These are phyloP conservation scores for Penicillium crystallinum DNA, from an alignment of 495 filamentous ascomycete species.

Conservation along the genomic window DNA sequence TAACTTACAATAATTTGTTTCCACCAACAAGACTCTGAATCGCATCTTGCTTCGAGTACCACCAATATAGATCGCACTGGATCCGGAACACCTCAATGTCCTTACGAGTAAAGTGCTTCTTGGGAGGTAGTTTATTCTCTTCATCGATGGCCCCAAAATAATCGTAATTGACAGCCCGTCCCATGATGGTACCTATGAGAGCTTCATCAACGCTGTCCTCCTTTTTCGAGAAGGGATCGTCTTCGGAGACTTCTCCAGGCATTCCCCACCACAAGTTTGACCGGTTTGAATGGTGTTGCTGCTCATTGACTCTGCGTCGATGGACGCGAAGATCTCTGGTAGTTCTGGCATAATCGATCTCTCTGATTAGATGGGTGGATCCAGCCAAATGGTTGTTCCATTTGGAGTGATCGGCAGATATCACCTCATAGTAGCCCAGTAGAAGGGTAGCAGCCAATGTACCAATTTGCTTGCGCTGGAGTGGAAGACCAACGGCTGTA, in stretches of 20 bases:
- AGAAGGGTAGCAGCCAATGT: slow-evolving; percentile 86
- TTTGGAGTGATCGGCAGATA: slow-evolving; percentile 89
- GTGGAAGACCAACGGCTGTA: slow-evolving; percentile 63
- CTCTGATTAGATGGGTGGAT: slow-evolving; percentile 73
- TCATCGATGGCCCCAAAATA: slow-evolving; percentile 40
- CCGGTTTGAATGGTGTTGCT: slow-evolving; percentile 19
- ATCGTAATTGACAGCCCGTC: slow-evolving; percentile 42
- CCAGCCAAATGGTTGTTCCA: slow-evolving; percentile 92
- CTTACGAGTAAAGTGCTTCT: slow-evolving; percentile 53
- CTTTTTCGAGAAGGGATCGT: slow-evolving; percentile 42
- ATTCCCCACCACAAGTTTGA: slow-evolving; percentile 7
- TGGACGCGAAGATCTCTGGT: slow-evolving; percentile 62
- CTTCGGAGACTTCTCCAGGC: slow-evolving; percentile 20
- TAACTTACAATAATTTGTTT: slow-evolving; percentile 72
- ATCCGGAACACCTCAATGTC: slow-evolving; percentile 76
- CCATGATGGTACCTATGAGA: slow-evolving; percentile 41
- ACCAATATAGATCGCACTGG: slow-evolving; percentile 90
- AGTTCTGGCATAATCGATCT: slow-evolving; percentile 71
- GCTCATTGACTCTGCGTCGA: slow-evolving; percentile 26
- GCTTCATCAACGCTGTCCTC: slow-evolving; percentile 37
- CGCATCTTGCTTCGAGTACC: slow-evolving; percentile 89
- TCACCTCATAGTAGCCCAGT: slow-evolving; percentile 89
- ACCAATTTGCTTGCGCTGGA: slow-evolving; percentile 67
- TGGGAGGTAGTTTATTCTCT: slow-evolving; percentile 9
- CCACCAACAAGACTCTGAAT: slow-evolving; percentile 89